Conservation (phyloP, 163 green algal species). For the Coccomyxa subellipsoidea region DNA sequence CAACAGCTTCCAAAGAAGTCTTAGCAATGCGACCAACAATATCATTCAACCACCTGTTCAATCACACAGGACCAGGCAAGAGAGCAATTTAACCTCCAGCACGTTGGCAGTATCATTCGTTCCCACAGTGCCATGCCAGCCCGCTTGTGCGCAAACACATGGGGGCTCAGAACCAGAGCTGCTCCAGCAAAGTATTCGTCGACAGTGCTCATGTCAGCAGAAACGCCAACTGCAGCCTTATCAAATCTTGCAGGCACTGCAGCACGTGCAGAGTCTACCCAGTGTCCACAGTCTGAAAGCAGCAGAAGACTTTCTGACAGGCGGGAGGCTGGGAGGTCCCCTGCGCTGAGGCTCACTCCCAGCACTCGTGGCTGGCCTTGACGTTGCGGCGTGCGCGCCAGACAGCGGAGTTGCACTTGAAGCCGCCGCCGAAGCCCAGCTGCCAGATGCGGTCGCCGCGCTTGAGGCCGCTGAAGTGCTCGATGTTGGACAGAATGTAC, state of each 20-base stretch:
- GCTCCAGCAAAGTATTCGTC: no score
- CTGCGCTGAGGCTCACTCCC: slow-evolving; percentile 14
- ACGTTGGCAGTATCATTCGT: no score
- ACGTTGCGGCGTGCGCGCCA: slow-evolving; percentile 44
- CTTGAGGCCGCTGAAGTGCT: slow-evolving; percentile 43
- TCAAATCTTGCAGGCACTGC: not conserved
- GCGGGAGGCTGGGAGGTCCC: no score
- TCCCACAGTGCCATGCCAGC: not conserved
- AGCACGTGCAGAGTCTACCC: no score
- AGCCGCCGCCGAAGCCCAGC: slow-evolving; percentile 73
- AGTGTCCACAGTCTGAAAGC: not conserved
- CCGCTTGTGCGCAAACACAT: not conserved
- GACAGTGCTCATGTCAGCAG: no score
- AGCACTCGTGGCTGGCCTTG: slow-evolving; percentile 7
- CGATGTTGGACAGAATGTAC: slow-evolving; percentile 71
- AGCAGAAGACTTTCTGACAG: no score
- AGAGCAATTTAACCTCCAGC: no score
- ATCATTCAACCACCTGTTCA: no score
- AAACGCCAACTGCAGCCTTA: not conserved
- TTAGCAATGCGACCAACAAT: no score
- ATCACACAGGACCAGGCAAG: no score
- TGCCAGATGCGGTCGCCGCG: slow-evolving; percentile 74
- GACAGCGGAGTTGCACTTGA: slow-evolving; percentile 81
- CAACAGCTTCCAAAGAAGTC: no score
- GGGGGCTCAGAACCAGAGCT: not conserved